Percentiles rank a stretch among this genome's conserved stretches.
Evolutionary conservation across 352 stramenopile genomes (phyloP).

Genomic region (Aphanomyces invadans): DNA sequence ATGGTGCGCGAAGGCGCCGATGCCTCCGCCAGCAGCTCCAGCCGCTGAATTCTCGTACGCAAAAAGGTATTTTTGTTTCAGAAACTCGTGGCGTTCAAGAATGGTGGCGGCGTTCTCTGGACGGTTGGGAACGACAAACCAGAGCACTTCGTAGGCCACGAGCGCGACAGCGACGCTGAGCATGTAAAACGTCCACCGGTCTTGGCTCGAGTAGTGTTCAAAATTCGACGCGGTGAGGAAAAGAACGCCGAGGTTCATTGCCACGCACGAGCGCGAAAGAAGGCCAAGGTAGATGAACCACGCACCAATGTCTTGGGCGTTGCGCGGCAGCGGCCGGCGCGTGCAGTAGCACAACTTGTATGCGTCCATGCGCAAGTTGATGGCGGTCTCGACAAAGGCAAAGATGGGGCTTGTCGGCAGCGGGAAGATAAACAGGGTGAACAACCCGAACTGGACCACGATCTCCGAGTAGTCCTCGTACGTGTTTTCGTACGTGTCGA

Average conservation of each 20-base stretch:
- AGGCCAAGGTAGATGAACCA: conserved; percentile 35
- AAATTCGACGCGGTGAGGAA: conserved; percentile 36
- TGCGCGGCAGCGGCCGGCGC: conserved; percentile 36
- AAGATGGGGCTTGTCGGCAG: conserved; percentile 37
- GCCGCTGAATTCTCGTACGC: conserved; percentile 18
- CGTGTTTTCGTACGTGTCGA: conserved; percentile 27
- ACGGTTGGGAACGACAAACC: conserved; percentile 32
- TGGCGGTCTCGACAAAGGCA: conserved; percentile 33
- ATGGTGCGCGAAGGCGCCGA: not conserved
- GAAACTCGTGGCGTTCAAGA: conserved; percentile 34
- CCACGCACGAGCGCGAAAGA: conserved; percentile 32
- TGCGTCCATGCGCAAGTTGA: conserved; percentile 40
- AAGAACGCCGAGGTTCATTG: conserved; percentile 28
- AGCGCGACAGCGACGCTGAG: conserved; percentile 30
- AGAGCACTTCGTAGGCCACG: conserved; percentile 33
- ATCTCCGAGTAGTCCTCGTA: conserved; percentile 40
- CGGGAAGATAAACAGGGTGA: conserved; percentile 40
- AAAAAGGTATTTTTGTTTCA: conserved; percentile 42
- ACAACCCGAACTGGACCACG: conserved; percentile 38
- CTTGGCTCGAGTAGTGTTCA: conserved; percentile 25
- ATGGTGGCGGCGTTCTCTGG: conserved; percentile 27
- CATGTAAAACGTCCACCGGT: conserved; percentile 36
- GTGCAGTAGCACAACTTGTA: conserved; percentile 37
- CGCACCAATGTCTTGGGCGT: conserved; percentile 27
- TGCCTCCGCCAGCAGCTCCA: no score